A percentile compares a stretch with the other conserved stretches of the same genome.
These are phyloP conservation scores for Exutisphaerella laricina DNA, from an alignment of 2,329 filamentous ascomycete species.

Conservation along the genomic window DNA sequence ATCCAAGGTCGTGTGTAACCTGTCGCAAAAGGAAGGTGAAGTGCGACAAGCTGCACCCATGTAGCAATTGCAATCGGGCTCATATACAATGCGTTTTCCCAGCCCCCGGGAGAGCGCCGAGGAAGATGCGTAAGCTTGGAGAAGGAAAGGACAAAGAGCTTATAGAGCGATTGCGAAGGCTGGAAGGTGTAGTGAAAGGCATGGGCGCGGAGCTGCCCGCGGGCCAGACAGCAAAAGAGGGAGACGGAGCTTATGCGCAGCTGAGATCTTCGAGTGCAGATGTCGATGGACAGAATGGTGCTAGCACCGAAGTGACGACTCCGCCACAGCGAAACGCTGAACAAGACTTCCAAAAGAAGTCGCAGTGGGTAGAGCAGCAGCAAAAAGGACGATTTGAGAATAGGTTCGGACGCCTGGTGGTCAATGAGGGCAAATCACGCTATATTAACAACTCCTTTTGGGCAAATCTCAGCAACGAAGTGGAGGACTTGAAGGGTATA, in stretches of 20 bases:
- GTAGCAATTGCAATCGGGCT: conserved; percentile 66
- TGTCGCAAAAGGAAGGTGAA: conserved; percentile 61
- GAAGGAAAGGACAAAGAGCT: conserved; percentile 57
- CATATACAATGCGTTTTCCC: conserved; percentile 69
- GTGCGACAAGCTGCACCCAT: conserved; percentile 73
- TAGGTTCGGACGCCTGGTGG: conserved; percentile 62
- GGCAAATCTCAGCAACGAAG: conserved; percentile 67
- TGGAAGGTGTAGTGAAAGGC: conserved; percentile 68
- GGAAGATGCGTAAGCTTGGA: conserved; percentile 61
- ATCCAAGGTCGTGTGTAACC: conserved; percentile 46
- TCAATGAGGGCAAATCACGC: conserved; percentile 64
- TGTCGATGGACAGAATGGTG: neutral
- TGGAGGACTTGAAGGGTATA: conserved; percentile 58
- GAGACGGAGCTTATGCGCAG: conserved; percentile 5
- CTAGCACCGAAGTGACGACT: neutral
- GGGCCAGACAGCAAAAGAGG: conserved; percentile 26
- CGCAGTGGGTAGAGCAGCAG: conserved; percentile 25
- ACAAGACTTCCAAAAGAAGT: conserved; percentile 20
- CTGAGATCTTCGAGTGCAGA: neutral
- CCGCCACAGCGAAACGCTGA: conserved; percentile 6
- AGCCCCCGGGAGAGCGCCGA: conserved; percentile 65
- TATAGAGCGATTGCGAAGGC: conserved; percentile 63
- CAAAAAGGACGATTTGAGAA: conserved; percentile 30
- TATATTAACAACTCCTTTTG: conserved; percentile 69
- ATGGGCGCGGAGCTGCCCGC: conserved; percentile 44